Evolutionary conservation across 306 rosid genomes (phyloP), one percentile per base, ranked within the genome.

Genomic region (Cucumis cinereus): DNA sequence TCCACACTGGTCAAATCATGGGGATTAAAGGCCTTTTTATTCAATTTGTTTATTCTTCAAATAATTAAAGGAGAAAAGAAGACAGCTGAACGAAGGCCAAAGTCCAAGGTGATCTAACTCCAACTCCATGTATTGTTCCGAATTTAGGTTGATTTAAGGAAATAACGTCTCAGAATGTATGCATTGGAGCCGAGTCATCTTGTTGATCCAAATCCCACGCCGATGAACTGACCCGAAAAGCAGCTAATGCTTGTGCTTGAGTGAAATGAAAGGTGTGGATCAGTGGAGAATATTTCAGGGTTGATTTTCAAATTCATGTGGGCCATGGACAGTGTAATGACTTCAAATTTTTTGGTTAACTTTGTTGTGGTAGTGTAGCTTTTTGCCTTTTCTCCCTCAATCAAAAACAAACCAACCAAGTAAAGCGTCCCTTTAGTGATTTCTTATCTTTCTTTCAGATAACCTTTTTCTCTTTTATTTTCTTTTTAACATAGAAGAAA

Each of bases 261-360:
- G 22, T 57, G 35, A 57, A 57, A 57, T 23, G 63, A 57, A 57
- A 57, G 22, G 17, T 23, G 63, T 61, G 35, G 35, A 38, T 24
- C 6, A 59, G 38, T 59, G 66, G 33, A 67, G 53, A 67, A 67
- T 67, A 67, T 67, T 67, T 67, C 54, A 40, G 73, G 73, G 53
- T 67, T 67, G 54, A 41, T 67, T 45, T 67, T 40, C n/a, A 67
- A 40, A 40, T 40, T 35, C 14, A 35, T 2, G 24, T 35, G 49
- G 71, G 16, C 49, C 62, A 56, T 45, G 11, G 61, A 10, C 45
- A 15, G 16, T 13, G 11, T 12, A 40, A 11, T 38, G 19, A 41
- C 17, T 41, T 11, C 54, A 41, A 67, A 20, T 67, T 40, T 67
- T 41, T 8, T n/a, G 54, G 33, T 40, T 10, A 67, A 67, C 73